Percentiles rank a stretch among this genome's conserved stretches.
These are phyloP conservation scores for Hypocrella siamensis DNA, from an alignment of 2,329 filamentous ascomycete genomes.

Conservation along the genomic window DNA sequence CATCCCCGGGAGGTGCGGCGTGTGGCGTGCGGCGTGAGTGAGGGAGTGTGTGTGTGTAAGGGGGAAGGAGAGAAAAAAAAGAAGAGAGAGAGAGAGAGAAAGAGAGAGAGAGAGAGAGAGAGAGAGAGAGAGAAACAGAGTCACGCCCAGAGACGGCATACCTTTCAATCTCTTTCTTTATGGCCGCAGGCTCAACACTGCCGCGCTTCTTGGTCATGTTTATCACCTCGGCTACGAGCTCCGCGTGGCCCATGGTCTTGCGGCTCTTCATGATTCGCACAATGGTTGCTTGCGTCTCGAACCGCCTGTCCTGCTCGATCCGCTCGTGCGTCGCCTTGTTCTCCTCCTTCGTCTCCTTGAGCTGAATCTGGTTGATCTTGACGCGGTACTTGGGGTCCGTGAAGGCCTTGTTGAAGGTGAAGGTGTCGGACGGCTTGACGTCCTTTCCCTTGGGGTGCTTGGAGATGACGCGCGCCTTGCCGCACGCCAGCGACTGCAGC, in stretches of 20 bases:
- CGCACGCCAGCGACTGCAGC: constrained; percentile 87
- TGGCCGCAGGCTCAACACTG: constrained; percentile 69
- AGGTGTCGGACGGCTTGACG: constrained; percentile 63
- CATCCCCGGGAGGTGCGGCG: too few relatives aligned
- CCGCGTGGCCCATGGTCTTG: constrained; percentile 73
- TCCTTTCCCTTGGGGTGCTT: constrained; percentile 81
- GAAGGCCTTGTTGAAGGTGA: constrained; percentile 67
- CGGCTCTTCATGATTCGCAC: constrained; percentile 94
- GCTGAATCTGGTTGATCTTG: constrained; percentile 98
- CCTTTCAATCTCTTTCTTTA: constrained; percentile 96
- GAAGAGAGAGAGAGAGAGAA: background rate
- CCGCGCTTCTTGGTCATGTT: constrained; percentile 76
- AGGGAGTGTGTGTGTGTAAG: too few relatives aligned
- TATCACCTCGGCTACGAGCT: constrained; percentile 84
- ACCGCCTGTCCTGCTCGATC: constrained; percentile 77
- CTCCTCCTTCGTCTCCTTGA: constrained; percentile 90
- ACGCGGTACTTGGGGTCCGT: constrained; percentile 70
- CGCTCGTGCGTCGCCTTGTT: constrained; percentile 88
- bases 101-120: background rate
- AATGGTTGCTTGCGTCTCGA: constrained; percentile 93
- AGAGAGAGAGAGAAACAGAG: constrained; percentile 1
- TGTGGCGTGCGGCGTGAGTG: too few relatives aligned
- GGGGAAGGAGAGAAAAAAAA: background rate
- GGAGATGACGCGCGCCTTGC: constrained; percentile 65
- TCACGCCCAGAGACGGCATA: constrained; percentile 24